Evolutionary conservation across 2,329 filamentous ascomycete genomes (phyloP), one percentile per base, ranked within the genome.

Genomic region (Harringtonia aguacate): DNA sequence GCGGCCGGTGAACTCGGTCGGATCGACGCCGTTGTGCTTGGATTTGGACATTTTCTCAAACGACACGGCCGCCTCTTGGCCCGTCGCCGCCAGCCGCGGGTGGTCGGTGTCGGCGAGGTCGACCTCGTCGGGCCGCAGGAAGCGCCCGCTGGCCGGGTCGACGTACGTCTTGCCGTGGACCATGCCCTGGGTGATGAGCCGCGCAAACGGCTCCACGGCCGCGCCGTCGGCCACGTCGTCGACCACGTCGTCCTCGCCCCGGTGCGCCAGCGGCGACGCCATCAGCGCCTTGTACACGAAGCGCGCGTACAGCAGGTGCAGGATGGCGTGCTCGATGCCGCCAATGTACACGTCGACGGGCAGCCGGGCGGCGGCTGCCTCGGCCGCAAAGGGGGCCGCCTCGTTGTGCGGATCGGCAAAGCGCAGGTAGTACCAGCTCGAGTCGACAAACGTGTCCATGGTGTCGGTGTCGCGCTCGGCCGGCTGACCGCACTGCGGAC

Each of bases 41-140:
- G 86, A 94, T 64, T 95, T 95, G 33, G 85, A 92, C 88, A 95
- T 95, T 59, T 95, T 95, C 60, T 94, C 87, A 53, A 75, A 94
- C 1, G 77, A 80, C 17, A 87, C 62, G 24, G 67, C 73, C 2
- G 83, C 77, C 0, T 57, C 55, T 39, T 73, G 63, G 4, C 78
- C 76, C 0, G 78, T 84, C 0, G 72, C 69, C 17, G 69, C 69
- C n/a, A 92, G 73, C 43, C 69, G 67, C 1, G 84, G 84, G 13
- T 65, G 63, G 0, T 67, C 63, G 0, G 73, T 66, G 34, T 75
- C 69, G 4, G 67, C 69, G 5, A 81, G 54, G 50, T 89, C 79
- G 14, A 94, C 70, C 59, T 94, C 86, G 15, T 79, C 72, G 0
- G 84, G 84, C 49, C 77, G 81, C 21, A 95, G 67, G 61, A 94